Conservation (phyloP, 768 basidiomycete species). For the Suillus bovinus region DNA sequence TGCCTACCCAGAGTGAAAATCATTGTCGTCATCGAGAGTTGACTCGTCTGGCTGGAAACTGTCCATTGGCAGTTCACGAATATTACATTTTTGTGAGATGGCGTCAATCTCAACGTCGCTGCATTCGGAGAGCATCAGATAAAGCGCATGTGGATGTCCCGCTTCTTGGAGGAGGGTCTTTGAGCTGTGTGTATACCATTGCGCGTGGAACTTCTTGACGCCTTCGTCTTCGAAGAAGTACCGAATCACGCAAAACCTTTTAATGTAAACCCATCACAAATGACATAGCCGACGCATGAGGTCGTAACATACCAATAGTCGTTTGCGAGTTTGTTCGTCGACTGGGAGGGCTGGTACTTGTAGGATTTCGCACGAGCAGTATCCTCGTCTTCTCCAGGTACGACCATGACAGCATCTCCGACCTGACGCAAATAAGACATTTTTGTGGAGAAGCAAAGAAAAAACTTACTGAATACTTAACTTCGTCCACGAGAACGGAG, state of each 20-base stretch:
- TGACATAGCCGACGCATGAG: neutral
- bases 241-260: constrained; percentile 70
- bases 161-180: constrained; percentile 68
- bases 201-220: constrained; percentile 63
- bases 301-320: constrained; percentile 52
- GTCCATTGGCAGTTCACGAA: constrained; percentile 41
- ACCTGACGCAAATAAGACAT: constrained; percentile 39
- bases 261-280: neutral
- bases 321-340: constrained; percentile 57
- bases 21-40: constrained; percentile 35
- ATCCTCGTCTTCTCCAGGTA: constrained; percentile 53
- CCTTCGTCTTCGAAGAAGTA: constrained; percentile 55
- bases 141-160: constrained; percentile 62
- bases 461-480: constrained; percentile 50
- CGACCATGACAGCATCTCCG: constrained; percentile 65
- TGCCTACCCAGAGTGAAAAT: constrained; percentile 60
- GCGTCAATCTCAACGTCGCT: constrained; percentile 53
- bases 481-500: constrained; percentile 57
- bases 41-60: constrained; percentile 52
- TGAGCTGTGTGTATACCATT: constrained; percentile 66
- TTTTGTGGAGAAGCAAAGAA: neutral
- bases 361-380: constrained; percentile 42
- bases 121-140: constrained; percentile 53
- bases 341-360: constrained; percentile 40
- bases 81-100: constrained; percentile 59